Conservation (phyloP, 345 rosid species). For the Bruguiera sexangula region DNA sequence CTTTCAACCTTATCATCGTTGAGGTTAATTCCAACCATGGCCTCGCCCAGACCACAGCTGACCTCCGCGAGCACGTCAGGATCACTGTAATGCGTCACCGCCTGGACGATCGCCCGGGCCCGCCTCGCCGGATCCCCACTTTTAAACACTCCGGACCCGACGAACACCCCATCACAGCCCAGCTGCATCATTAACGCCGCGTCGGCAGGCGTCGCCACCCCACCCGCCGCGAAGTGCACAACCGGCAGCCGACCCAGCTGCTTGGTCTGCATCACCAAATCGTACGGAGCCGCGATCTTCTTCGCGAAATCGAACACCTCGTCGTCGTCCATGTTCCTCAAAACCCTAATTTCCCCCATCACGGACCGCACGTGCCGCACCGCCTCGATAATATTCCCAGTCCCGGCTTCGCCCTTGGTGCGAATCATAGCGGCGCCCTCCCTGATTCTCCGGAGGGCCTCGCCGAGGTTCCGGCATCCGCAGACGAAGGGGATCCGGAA, state of each 20-base stretch:
- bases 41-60: slow-evolving; percentile 35
- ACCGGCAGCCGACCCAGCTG: slow-evolving; percentile 30
- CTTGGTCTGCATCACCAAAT: slow-evolving; percentile 32
- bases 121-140: slow-evolving; percentile 30
- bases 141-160: slow-evolving; percentile 31
- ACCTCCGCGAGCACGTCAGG: slow-evolving; percentile 29
- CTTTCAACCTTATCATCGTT: slow-evolving; percentile 31
- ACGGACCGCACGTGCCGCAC: slow-evolving; percentile 78
- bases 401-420: slow-evolving; percentile 92
- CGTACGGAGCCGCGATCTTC: slow-evolving; percentile 38
- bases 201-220: slow-evolving; percentile 31
- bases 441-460: slow-evolving; percentile 64
- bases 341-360: slow-evolving; percentile 58
- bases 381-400: slow-evolving; percentile 72
- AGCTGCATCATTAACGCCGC: slow-evolving; percentile 33
- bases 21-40: slow-evolving; percentile 35
- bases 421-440: slow-evolving; percentile 88
- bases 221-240: slow-evolving; percentile 29
- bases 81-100: slow-evolving; percentile 30
- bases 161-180: slow-evolving; percentile 33
- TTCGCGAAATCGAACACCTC: slow-evolving; percentile 70
- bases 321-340: slow-evolving; percentile 72
- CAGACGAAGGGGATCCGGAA: slow-evolving; percentile 80
- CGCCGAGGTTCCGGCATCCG: slow-evolving; percentile 76
- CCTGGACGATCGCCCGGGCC: slow-evolving; percentile 32